Evolutionary conservation across 2,329 filamentous ascomycete species (phyloP).

Genomic region (Phialophora verrucosa): DNA sequence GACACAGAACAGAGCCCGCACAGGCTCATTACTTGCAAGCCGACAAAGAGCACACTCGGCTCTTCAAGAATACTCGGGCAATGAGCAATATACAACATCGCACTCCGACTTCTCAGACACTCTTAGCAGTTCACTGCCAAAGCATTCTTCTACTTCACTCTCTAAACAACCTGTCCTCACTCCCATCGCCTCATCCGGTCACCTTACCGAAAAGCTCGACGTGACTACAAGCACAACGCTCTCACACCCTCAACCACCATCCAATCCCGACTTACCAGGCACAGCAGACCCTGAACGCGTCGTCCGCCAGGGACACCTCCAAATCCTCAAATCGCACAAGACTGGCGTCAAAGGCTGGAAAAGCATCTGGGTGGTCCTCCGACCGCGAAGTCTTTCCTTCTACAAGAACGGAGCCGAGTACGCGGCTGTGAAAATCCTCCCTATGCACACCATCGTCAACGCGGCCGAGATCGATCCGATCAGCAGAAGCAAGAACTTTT

Average conservation of each 20-base stretch:
- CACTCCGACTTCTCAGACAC: constrained; percentile 86
- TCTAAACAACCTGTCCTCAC: constrained; percentile 41
- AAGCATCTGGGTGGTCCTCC: constrained; percentile 88
- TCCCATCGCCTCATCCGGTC: constrained; percentile 40
- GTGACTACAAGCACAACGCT: constrained; percentile 5
- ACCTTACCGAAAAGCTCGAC: constrained; percentile 18
- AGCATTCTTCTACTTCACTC: constrained; percentile 35
- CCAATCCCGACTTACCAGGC: constrained; percentile 55
- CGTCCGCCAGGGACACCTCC: constrained; percentile 91
- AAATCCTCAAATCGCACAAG: constrained; percentile 76
- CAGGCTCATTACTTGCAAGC: constrained; percentile 24
- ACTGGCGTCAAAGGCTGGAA: constrained; percentile 92
- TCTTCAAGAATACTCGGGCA: constrained; percentile 64
- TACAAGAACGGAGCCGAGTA: constrained; percentile 96
- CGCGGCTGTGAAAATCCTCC: constrained; percentile 79
- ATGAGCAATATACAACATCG: constrained; percentile 69
- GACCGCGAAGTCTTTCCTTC: constrained; percentile 80
- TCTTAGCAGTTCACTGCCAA: constrained; percentile 39
- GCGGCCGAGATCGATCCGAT: constrained; percentile 91
- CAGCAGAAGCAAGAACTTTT: constrained; percentile 81
- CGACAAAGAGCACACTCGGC: constrained; percentile 42
- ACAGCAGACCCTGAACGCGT: constrained; percentile 78
- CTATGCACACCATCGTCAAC: constrained; percentile 79
- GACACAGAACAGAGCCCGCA: constrained; percentile 23
- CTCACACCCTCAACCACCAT: constrained; percentile 62